phyloP scores from a whole-genome alignment of 768 basidiomycete species.

The Exidia glandulosa region DNA sequence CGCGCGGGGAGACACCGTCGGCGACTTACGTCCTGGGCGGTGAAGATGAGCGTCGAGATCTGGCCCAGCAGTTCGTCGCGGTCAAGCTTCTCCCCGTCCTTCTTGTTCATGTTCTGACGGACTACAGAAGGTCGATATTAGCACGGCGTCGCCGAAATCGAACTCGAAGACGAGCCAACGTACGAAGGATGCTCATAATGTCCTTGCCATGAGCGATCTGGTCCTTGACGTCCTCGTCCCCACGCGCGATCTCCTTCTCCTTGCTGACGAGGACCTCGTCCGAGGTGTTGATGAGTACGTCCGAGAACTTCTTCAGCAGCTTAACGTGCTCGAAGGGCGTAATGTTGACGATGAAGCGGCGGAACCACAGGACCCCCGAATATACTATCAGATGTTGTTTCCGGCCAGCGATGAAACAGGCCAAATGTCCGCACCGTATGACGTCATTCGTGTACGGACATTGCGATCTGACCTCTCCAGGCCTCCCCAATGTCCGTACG shows the following conservation, averaged over 20 bases:
- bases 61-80: not conserved
- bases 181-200: slow-evolving; percentile 2
- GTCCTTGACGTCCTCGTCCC: not conserved
- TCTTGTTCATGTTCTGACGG: not conserved
- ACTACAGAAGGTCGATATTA: not conserved
- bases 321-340: not conserved
- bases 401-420: too few species aligned
- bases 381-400: too few species aligned
- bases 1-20: not conserved
- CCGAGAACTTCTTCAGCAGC: not conserved
- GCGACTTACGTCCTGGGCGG: not conserved
- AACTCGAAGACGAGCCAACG: not conserved
- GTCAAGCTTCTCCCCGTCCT: not conserved
- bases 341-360: not conserved
- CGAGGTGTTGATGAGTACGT: not conserved
- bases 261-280: not conserved
- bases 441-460: too few species aligned
- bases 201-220: slow-evolving; percentile 4
- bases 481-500: too few species aligned
- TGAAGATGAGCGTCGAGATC: not conserved
- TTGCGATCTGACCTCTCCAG: too few species aligned
- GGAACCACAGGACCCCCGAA: too few species aligned
- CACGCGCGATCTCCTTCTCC: not conserved
- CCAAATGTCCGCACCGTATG: too few species aligned
- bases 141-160: not conserved